Percentiles rank a stretch among this genome's conserved stretches.
Conservation (phyloP, 2,329 filamentous ascomycete genomes). For the Ambrosiella xylebori region DNA sequence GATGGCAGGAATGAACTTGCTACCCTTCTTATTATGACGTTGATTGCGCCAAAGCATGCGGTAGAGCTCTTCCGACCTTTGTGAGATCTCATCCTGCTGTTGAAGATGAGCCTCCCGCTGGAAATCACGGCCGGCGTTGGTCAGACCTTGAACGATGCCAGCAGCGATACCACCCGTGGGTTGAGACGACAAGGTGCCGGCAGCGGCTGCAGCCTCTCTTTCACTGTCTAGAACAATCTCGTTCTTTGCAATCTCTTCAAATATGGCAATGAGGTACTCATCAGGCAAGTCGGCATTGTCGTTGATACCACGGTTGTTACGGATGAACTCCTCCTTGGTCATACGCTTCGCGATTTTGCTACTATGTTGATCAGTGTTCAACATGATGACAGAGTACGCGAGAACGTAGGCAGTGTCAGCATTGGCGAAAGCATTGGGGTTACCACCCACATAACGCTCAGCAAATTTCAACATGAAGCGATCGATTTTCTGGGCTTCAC, state of each 20-base stretch:
- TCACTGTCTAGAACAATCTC: constrained; percentile 94
- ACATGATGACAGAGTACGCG: constrained; percentile 87
- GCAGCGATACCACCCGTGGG: constrained; percentile 55
- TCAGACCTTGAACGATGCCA: constrained; percentile 72
- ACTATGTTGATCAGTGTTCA: constrained; percentile 94
- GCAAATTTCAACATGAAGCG: constrained; percentile 99
- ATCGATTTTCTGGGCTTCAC: constrained; percentile 97
- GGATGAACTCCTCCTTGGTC: constrained; percentile 96
- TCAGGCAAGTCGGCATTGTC: constrained; percentile 85
- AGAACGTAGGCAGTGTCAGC: constrained; percentile 95
- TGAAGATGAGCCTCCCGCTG: constrained; percentile 87
- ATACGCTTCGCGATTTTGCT: constrained; percentile 68
- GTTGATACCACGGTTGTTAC: constrained; percentile 97
- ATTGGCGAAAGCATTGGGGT: constrained; percentile 94
- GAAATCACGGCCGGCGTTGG: constrained; percentile 78
- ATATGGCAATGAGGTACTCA: constrained; percentile 79
- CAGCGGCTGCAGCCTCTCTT: constrained; percentile 69
- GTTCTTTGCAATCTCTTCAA: constrained; percentile 75
- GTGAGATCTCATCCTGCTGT: constrained; percentile 79
- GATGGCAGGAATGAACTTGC: constrained; percentile 78
- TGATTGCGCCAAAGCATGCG: constrained; percentile 85
- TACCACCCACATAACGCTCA: constrained; percentile 83
- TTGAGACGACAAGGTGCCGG: constrained; percentile 43
- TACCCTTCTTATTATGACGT: constrained; percentile 54
- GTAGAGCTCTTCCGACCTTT: constrained; percentile 66